Base-by-base conservation (phyloP, 2,329 filamentous ascomycete genomes). In the Ascochyta lentis region DNA sequence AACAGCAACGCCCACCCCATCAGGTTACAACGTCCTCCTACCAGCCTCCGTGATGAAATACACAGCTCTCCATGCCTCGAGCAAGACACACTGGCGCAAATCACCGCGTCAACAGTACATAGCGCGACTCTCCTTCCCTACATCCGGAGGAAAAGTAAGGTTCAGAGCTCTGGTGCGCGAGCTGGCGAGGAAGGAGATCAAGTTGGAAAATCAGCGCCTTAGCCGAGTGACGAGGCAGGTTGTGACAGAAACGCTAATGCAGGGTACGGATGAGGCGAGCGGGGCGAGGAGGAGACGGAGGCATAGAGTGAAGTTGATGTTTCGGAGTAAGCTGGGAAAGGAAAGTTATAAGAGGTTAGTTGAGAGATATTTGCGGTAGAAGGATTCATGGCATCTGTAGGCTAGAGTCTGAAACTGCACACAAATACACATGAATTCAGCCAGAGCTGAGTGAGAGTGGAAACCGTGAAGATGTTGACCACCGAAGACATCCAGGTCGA, bases 301-400 rank as follows among this genome's bases (percentile, higher is more conserved):
- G 26, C 41, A 49, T 22, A 35, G 49, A 24, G 24, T 58, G 16
- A 54, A 8, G 27, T 40, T 58, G 53, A 24, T 38, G 22, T 56
- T 60, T 46, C 12, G 16, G 33, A 58, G 46, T 46, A 8, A 24
- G 13, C 8, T 26, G 19, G 58, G 58, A 24, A 54, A 22, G 19
- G 26, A 23, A 16, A 35, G 15, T 22, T 58, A 49, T 23, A 35
- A 6, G 16, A 37, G 42, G 24, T 8, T 53, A 7, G 16, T 57
- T 2, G 15, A 29, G 31, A 42, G 22, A 16, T 29, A 38, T 34
- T 2, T 44, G 33, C 26, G n/a, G 40, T 13, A 43, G 39, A 37
- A 9, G 8, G 7, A 10, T 29, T 29, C 7, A 29, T 12, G 9
- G 27, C 8, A 29, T 31, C 13, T 31, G 9, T 29, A 12, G 8